Evolutionary conservation across 371 early-diverging fungal genomes (phyloP).

Genomic region (Mortierella sp.): DNA sequence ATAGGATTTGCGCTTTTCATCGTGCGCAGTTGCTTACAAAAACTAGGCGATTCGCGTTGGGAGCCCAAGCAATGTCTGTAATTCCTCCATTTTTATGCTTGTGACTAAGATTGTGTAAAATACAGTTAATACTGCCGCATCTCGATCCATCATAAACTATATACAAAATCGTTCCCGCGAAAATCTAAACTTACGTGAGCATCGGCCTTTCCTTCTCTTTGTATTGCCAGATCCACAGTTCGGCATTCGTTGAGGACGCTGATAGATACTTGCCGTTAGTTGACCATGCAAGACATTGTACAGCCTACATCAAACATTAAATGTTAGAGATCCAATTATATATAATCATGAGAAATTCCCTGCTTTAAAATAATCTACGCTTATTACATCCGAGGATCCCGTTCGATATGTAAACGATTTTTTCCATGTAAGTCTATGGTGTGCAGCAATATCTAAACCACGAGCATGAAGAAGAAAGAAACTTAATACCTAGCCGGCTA

Average conservation of each 20-base stretch:
- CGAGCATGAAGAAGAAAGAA: background rate
- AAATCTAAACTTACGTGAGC: slow-evolving; percentile 10
- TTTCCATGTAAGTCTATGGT: slow-evolving; percentile 48
- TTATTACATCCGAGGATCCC: slow-evolving; percentile 27
- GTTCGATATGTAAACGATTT: slow-evolving; percentile 48
- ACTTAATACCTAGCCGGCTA: no score
- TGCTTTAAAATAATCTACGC: background rate
- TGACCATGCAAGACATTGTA: slow-evolving; percentile 32
- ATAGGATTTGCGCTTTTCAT: background rate
- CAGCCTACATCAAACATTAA: background rate
- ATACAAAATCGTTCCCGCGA: background rate
- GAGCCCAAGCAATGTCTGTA: slow-evolving; percentile 34
- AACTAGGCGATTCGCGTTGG: slow-evolving; percentile 32
- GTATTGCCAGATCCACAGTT: slow-evolving; percentile 52
- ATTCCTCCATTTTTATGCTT: slow-evolving; percentile 28
- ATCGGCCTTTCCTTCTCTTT: slow-evolving; percentile 45
- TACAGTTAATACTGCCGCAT: background rate
- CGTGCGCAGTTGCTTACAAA: slow-evolving; percentile 21
- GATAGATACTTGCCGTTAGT: slow-evolving; percentile 42
- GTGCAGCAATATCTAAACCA: slow-evolving; percentile 31
- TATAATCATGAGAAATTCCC: background rate
- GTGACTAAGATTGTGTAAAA: slow-evolving; percentile 11
- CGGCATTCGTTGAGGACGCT: slow-evolving; percentile 20
- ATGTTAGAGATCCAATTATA: background rate
- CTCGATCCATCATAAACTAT: background rate